Percentiles rank a stretch among this genome's conserved stretches.
Conservation (phyloP, 257 asterid genomes). For the Coffea canephora region DNA sequence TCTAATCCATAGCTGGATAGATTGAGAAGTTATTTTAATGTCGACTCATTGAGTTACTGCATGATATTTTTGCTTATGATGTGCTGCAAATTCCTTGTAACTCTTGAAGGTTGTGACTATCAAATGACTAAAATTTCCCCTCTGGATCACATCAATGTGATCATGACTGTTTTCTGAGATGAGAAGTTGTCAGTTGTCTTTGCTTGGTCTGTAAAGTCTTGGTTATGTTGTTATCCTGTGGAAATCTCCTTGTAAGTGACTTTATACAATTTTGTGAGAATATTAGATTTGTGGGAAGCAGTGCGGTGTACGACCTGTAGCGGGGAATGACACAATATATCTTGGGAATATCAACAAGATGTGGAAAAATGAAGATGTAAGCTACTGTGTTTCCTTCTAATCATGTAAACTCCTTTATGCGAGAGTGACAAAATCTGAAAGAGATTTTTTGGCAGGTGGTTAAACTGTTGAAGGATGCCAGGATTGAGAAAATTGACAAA, state of each 20-base stretch:
- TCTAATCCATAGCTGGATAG: background rate
- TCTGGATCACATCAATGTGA: background rate
- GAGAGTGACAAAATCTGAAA: constrained; percentile 24
- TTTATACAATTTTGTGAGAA: constrained; percentile 21
- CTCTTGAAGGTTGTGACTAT: background rate
- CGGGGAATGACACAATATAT: constrained; percentile 66
- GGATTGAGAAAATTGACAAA: constrained; percentile 58
- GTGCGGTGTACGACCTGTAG: constrained; percentile 48
- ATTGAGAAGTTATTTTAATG: background rate
- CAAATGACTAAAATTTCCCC: background rate
- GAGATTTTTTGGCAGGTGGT: constrained; percentile 40
- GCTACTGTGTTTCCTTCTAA: constrained; percentile 29
- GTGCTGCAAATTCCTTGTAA: background rate
- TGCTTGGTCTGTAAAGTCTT: constrained; percentile 2
- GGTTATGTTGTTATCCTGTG: constrained; percentile 7
- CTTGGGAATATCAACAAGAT: constrained; percentile 65
- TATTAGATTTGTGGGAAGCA: constrained; percentile 65
- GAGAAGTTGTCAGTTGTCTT: constrained; percentile 4
- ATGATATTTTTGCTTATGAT: background rate
- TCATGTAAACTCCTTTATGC: constrained; percentile 11
- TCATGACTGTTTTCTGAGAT: background rate
- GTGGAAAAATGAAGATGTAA: constrained; percentile 74
- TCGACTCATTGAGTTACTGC: background rate
- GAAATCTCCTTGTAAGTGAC: constrained; percentile 14
- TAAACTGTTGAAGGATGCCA: constrained; percentile 45